Evolutionary conservation across 2,329 filamentous ascomycete genomes (phyloP), one percentile per base, ranked within the genome.

Genomic region (Sporothrix brasiliensis): DNA sequence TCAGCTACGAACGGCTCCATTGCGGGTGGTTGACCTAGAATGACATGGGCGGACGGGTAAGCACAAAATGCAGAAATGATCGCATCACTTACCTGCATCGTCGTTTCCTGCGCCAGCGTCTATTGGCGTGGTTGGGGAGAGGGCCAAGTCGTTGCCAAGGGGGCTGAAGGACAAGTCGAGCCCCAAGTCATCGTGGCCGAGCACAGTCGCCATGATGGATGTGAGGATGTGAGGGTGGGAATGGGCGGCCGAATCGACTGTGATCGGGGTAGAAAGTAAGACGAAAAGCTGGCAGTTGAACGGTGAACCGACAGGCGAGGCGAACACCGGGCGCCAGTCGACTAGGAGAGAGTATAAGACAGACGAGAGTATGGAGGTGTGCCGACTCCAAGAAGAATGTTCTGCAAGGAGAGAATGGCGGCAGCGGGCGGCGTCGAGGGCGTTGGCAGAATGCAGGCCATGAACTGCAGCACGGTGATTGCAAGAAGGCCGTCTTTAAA

Each of bases 11-110:
- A 27, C 21, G 58, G 58, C 39, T 63, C 21, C 58, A 21, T 63
- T 19, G 39, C 44, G 34, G 3, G 53, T 11, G n/a, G n/a, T 61
- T n/a, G 56, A 21, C 56, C 56, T 61, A 44, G 6, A 39, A 60
- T 30, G 24, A 61, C 14, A 10, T 34, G 14, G 27, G 30, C 14
- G 9, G 58, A 21, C 27, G 47, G 58, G n/a, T 63, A 63, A 63
- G 58, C 58, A 63, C 21, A 47, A 44, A 61, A 34, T 2, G n/a
- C 39, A 47, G 21, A 27, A 21, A 34, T 3, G 52, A 16, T 2
- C 52, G n/a, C 27, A 68, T 44, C 52, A 44, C 74, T 27, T 78
- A 78, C 77, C 76, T 66, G 75, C 72, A 73, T 78, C 77, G 54
- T 77, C 77, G 63, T 72, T 75, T n/a, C 63, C 67, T 54, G 76